phyloP scores from a whole-genome alignment of 2,329 filamentous ascomycete species.

The Colletotrichum magnum region DNA sequence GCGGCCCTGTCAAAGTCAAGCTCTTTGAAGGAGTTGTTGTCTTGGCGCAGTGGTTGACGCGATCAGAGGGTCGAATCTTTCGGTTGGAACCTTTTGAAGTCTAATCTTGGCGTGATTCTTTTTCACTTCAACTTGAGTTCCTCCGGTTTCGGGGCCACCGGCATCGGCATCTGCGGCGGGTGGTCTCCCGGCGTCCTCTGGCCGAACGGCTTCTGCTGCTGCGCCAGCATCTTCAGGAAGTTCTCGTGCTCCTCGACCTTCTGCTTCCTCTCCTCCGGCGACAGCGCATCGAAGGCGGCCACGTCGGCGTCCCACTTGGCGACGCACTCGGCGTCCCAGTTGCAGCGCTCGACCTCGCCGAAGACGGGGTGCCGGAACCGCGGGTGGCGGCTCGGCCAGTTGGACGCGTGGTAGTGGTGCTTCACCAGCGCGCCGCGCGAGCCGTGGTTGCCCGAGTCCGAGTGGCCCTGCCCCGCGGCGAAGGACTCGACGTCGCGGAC shows the following conservation, averaged over 20 bases:
- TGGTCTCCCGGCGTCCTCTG: conserved; percentile 9
- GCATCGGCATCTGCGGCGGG: neutral
- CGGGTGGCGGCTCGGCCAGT: conserved; percentile 77
- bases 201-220: conserved; percentile 49
- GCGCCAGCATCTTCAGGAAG: conserved; percentile 39
- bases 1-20: neutral
- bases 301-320: conserved; percentile 76
- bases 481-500: conserved; percentile 81
- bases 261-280: conserved; percentile 71
- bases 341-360: conserved; percentile 79
- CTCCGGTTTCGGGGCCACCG: conserved; percentile 6
- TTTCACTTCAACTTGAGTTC: conserved; percentile 28
- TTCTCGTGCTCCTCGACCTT: conserved; percentile 55
- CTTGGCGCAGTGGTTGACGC: neutral
- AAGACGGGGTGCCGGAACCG: conserved; percentile 78
- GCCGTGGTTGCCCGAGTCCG: conserved; percentile 79
- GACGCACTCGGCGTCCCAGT: conserved; percentile 77
- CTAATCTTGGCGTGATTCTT: neutral
- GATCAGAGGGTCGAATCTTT: neutral
- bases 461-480: conserved; percentile 80
- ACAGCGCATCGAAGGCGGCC: conserved; percentile 70
- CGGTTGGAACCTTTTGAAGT: neutral
- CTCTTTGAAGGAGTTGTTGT: neutral
- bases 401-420: conserved; percentile 82
- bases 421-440: conserved; percentile 76